Conservation (phyloP, 768 basidiomycete species). For the Suillus subluteus region DNA sequence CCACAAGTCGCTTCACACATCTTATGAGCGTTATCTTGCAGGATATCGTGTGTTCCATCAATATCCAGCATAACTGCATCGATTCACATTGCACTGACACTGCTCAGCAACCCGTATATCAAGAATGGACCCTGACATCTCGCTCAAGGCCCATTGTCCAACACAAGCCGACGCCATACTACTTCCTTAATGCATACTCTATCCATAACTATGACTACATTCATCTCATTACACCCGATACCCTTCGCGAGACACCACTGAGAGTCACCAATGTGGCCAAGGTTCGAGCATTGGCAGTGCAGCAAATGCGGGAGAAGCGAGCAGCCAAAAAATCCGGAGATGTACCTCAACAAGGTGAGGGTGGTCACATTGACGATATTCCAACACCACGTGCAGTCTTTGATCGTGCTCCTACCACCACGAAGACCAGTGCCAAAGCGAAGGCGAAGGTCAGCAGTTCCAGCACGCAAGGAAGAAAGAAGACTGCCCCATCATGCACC, state of each 20-base stretch:
- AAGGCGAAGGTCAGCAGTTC: too few species aligned
- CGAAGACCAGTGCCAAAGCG: too few species aligned
- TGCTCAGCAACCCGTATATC: neutral
- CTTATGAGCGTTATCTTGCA: slow-evolving; percentile 10
- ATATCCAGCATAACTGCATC: slow-evolving; percentile 27
- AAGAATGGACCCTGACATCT: slow-evolving; percentile 18
- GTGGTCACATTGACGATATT: too few species aligned
- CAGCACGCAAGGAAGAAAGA: too few species aligned
- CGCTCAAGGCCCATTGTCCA: slow-evolving; percentile 5
- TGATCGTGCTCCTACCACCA: too few species aligned
- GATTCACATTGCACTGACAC: neutral
- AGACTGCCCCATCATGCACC: too few species aligned
- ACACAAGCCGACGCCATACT: slow-evolving; percentile 11
- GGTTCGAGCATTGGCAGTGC: neutral
- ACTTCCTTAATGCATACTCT: slow-evolving; percentile 16
- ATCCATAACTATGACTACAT: slow-evolving; percentile 10
- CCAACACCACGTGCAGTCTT: too few species aligned
- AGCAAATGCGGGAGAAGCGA: neutral
- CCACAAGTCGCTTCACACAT: neutral
- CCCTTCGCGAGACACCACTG: neutral
- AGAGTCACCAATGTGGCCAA: slow-evolving; percentile 4
- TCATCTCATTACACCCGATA: neutral
- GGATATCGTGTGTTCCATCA: slow-evolving; percentile 21
- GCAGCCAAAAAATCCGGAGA: too few species aligned
- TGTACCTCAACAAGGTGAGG: too few species aligned